Evolutionary conservation across 1,139 yeast genomes (phyloP).

Genomic region (Pichia inconspicua): DNA sequence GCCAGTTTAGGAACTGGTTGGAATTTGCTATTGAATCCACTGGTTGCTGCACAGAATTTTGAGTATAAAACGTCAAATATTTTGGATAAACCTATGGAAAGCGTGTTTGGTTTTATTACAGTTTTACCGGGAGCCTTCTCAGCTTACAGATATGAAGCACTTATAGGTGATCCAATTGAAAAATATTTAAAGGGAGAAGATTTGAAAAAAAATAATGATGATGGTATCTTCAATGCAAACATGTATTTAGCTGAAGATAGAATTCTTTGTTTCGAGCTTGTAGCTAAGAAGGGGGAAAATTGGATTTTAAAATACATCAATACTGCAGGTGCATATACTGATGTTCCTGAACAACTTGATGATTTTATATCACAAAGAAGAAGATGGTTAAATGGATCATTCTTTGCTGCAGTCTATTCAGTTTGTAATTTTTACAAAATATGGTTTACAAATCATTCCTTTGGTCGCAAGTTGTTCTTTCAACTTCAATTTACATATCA

Average conservation of each 20-base stretch:
- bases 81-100: slow-evolving; percentile 76
- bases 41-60: slow-evolving; percentile 79
- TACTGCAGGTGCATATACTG: slow-evolving; percentile 74
- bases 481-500: slow-evolving; percentile 70
- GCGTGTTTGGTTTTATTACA: slow-evolving; percentile 73
- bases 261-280: slow-evolving; percentile 72
- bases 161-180: slow-evolving; percentile 70
- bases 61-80: slow-evolving; percentile 80
- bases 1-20: slow-evolving; percentile 50
- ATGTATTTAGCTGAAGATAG: slow-evolving; percentile 83
- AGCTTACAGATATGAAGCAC: slow-evolving; percentile 71
- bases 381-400: slow-evolving; percentile 81
- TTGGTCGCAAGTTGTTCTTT: slow-evolving; percentile 51
- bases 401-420: slow-evolving; percentile 75
- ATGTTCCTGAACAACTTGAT: slow-evolving; percentile 67
- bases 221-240: slow-evolving; percentile 71
- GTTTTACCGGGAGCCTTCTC: slow-evolving; percentile 84
- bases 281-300: slow-evolving; percentile 54
- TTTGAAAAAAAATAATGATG: slow-evolving; percentile 43
- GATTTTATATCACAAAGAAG: slow-evolving; percentile 74
- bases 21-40: slow-evolving; percentile 54
- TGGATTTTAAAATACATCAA: slow-evolving; percentile 69
- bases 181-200: slow-evolving; percentile 77
- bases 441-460: slow-evolving; percentile 62
- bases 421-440: slow-evolving; percentile 63